Evolutionary conservation across 2,329 filamentous ascomycete genomes (phyloP).

Genomic region (Tolypocladium pustulatum): DNA sequence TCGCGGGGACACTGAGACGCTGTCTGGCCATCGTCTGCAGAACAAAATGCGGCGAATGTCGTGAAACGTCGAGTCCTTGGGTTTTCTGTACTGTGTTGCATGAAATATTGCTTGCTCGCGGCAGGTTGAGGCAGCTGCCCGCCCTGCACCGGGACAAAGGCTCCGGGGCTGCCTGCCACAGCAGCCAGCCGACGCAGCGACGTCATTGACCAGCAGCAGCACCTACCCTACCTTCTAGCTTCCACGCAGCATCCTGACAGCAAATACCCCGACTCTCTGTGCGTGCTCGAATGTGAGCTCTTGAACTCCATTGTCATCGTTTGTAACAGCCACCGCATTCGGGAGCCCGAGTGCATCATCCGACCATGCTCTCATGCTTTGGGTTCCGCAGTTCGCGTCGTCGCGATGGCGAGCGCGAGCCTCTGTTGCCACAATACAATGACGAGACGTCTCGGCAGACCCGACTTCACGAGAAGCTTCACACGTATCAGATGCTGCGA

Average conservation of each 20-base stretch:
- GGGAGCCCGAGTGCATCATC: background rate
- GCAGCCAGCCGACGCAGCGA: background rate
- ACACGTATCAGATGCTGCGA: constrained; percentile 83
- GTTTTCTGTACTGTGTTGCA: background rate
- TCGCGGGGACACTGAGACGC: background rate
- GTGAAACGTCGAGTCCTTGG: background rate
- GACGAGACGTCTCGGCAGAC: constrained; percentile 73
- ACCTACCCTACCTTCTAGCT: background rate
- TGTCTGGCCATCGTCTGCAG: background rate
- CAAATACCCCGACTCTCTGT: background rate
- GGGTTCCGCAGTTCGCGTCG: constrained; percentile 36
- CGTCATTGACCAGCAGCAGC: background rate
- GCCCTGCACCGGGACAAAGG: background rate
- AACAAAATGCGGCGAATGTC: background rate
- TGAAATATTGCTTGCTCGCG: background rate
- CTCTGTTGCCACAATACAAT: constrained; percentile 71
- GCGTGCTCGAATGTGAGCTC: background rate
- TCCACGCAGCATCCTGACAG: background rate
- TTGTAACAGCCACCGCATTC: background rate
- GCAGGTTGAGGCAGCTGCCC: background rate
- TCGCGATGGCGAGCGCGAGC: constrained; percentile 56
- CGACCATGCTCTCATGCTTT: constrained; percentile 52
- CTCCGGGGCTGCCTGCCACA: background rate
- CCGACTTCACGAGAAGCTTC: constrained; percentile 76
- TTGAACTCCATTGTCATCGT: background rate